Evolutionary conservation across 768 basidiomycete species (phyloP).

Genomic region (Leccinum olivaceopallidum): DNA sequence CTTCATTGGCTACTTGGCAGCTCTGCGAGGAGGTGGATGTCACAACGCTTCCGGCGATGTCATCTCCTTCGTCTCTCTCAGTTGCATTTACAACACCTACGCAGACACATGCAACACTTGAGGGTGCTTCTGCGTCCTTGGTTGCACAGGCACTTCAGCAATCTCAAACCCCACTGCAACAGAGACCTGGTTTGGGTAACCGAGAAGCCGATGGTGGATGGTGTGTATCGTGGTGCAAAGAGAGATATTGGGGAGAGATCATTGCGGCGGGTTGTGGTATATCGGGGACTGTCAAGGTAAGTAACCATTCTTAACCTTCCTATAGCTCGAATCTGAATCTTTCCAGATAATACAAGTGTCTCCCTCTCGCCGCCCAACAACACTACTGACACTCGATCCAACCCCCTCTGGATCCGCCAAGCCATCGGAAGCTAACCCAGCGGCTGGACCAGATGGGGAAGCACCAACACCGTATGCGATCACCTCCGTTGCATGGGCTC

Average conservation of each 20-base stretch:
- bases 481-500: conserved; percentile 89
- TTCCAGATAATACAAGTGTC: conserved; percentile 73
- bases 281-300: conserved; percentile 74
- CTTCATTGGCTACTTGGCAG: conserved; percentile 70
- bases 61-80: conserved; percentile 49
- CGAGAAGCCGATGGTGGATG: conserved; percentile 90
- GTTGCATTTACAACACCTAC: conserved; percentile 71
- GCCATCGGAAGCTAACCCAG: conserved; percentile 22
- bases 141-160: conserved; percentile 68
- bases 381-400: conserved; percentile 57
- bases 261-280: conserved; percentile 77
- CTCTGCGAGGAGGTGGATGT: conserved; percentile 79
- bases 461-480: conserved; percentile 58
- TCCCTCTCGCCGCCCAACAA: conserved; percentile 62
- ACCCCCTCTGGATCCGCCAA: conserved; percentile 33
- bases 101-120: conserved; percentile 55
- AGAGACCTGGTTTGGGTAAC: conserved; percentile 51
- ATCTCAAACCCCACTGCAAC: conserved; percentile 35
- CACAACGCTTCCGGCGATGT: conserved; percentile 46
- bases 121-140: conserved; percentile 56
- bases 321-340: neutral
- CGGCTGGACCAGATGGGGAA: conserved; percentile 32
- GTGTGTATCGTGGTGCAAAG: conserved; percentile 95
- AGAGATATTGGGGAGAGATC: conserved; percentile 92
- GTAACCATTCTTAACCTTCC: conserved; percentile 9